Evolutionary conservation across 768 basidiomycete genomes (phyloP).

Genomic region (Paxillus rubicundulus): DNA sequence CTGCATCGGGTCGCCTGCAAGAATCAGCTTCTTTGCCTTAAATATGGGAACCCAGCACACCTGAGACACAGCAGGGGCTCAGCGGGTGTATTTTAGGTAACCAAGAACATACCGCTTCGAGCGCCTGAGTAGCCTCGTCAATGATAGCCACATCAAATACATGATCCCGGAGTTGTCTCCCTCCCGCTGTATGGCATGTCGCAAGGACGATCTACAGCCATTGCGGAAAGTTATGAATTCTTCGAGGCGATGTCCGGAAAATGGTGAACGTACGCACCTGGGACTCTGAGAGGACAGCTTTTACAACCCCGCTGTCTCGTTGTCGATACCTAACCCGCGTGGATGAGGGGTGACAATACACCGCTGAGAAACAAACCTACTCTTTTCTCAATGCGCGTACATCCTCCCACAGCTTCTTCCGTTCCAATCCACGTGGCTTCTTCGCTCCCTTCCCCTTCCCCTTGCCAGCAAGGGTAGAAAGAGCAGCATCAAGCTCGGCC

Average conservation of each 20-base stretch:
- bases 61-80: not conserved
- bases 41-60: constrained; percentile 92
- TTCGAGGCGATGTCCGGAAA: not conserved
- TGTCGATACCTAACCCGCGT: constrained; percentile 67
- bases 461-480: constrained; percentile 67
- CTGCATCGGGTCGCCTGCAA: constrained; percentile 96
- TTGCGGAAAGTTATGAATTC: not conserved
- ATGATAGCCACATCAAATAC: constrained; percentile 93
- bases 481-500: constrained; percentile 69
- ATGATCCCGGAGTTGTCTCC: constrained; percentile 71
- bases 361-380: constrained; percentile 41
- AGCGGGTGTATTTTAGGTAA: not conserved
- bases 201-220: constrained; percentile 71
- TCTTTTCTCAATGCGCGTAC: constrained; percentile 88
- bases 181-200: constrained; percentile 93
- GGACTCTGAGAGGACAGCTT: constrained; percentile 73
- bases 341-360: not conserved
- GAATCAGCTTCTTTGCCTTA: constrained; percentile 83
- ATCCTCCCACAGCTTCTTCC: constrained; percentile 85
- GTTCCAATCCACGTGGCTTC: constrained; percentile 64
- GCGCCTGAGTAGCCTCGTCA: constrained; percentile 95
- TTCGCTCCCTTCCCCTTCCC: constrained; percentile 75
- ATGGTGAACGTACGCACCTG: constrained; percentile 45
- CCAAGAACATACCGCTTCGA: constrained; percentile 74
- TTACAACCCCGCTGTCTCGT: constrained; percentile 82